Percentiles rank a stretch among this genome's conserved stretches.
These are phyloP conservation scores for Neospermospora avenae DNA, from an alignment of 2,329 filamentous ascomycete species.

Conservation along the genomic window DNA sequence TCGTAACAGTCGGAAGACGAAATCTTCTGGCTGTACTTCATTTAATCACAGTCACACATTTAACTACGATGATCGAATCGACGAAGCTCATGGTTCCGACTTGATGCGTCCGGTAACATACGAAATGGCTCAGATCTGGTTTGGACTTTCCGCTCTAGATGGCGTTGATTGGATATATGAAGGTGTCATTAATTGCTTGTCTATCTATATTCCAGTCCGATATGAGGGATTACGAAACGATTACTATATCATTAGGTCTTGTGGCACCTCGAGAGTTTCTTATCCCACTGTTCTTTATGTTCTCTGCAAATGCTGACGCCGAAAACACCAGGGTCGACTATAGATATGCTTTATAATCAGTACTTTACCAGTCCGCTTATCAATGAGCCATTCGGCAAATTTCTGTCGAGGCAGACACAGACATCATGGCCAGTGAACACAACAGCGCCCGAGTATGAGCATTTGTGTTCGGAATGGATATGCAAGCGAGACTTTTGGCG, in stretches of 20 bases:
- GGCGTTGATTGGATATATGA: constrained; percentile 23
- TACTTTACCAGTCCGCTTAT: constrained; percentile 29
- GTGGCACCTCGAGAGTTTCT: background rate
- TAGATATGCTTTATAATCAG: constrained; percentile 23
- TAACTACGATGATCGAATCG: constrained; percentile 25
- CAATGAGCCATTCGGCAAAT: constrained; percentile 6
- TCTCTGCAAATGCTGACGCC: background rate
- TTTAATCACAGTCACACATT: constrained; percentile 26
- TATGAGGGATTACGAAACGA: constrained; percentile 16
- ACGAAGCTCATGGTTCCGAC: constrained; percentile 23
- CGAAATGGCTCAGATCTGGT: constrained; percentile 23
- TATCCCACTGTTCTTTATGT: background rate
- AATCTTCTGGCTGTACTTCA: constrained; percentile 12
- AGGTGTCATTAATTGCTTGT: constrained; percentile 21
- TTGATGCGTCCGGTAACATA: constrained; percentile 23
- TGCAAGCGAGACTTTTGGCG: constrained; percentile 16
- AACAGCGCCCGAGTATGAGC: constrained; percentile 16
- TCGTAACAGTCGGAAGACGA: constrained; percentile 4
- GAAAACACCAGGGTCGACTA: constrained; percentile 8
- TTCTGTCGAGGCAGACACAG: constrained; percentile 8
- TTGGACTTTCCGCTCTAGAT: constrained; percentile 13
- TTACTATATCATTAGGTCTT: constrained; percentile 21
- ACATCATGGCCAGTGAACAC: constrained; percentile 18
- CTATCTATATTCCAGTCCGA: constrained; percentile 29
- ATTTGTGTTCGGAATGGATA: constrained; percentile 17